Evolutionary conservation across 1,284 basidiomycete species (phyloP).

Genomic region (Sparassis latifolia): DNA sequence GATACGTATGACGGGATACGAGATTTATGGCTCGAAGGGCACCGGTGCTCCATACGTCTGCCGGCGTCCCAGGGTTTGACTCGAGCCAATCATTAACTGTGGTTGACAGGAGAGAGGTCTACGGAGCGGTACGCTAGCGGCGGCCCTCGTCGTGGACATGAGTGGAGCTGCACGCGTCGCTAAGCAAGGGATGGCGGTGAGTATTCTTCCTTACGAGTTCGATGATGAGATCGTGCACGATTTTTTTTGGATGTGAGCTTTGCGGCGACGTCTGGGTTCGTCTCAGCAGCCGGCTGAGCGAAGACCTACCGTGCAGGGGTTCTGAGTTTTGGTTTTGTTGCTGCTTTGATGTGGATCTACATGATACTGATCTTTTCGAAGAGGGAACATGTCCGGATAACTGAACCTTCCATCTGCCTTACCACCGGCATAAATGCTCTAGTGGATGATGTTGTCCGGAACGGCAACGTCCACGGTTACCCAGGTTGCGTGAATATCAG

Average conservation of each 20-base stretch:
- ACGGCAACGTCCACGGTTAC: constrained; percentile 87
- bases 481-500: constrained; percentile 93
- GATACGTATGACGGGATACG: constrained; percentile 96
- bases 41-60: constrained; percentile 94
- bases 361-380: constrained; percentile 24
- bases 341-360: neutral
- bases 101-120: constrained; percentile 98
- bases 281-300: constrained; percentile 41
- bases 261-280: constrained; percentile 19
- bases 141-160: constrained; percentile 87
- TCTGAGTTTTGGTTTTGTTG: constrained; percentile 47
- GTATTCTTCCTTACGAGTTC: constrained; percentile 29
- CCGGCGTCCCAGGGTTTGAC: constrained; percentile 84
- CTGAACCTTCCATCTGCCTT: constrained; percentile 76
- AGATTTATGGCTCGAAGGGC: constrained; percentile 98
- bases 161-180: constrained; percentile 95
- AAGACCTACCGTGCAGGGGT: constrained; percentile 83
- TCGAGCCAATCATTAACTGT: constrained; percentile 94
- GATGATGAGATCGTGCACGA: constrained; percentile 48
- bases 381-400: constrained; percentile 82
- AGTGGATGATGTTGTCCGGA: constrained; percentile 89
- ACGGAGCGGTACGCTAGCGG: constrained; percentile 89
- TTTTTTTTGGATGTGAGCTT: constrained; percentile 18
- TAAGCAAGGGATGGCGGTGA: constrained; percentile 86
- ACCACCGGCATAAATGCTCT: constrained; percentile 76